phyloP scores from a whole-genome alignment of 1,284 basidiomycete species.

The Xerocomus amazonicus region DNA sequence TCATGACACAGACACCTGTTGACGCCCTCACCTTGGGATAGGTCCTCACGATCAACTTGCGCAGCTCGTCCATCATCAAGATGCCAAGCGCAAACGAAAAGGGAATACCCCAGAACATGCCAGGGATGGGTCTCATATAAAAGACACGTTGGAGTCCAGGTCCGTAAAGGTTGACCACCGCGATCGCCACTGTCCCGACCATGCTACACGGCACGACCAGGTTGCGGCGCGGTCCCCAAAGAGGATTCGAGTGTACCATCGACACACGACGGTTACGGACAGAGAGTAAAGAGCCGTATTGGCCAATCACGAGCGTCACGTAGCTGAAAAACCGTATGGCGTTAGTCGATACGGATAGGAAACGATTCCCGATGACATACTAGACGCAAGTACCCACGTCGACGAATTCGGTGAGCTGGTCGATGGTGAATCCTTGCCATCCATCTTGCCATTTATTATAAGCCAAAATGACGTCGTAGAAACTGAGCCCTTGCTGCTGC shows the following conservation, averaged over 20 bases:
- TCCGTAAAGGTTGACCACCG: conserved; percentile 36
- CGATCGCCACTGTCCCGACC: conserved; percentile 33
- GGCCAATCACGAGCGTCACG: conserved; percentile 36
- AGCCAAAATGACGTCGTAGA: conserved; percentile 40
- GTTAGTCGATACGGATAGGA: conserved; percentile 17
- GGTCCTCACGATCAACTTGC: conserved; percentile 40
- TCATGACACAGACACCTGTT: too few relatives aligned
- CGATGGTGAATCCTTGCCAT: conserved; percentile 29
- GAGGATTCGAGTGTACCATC: conserved; percentile 29
- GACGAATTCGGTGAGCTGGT: conserved; percentile 33
- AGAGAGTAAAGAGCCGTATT: conserved; percentile 30
- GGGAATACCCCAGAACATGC: conserved; percentile 42
- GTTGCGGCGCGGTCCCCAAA: conserved; percentile 35
- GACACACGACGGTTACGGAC: conserved; percentile 31
- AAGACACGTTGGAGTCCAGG: conserved; percentile 35
- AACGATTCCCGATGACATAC: conserved; percentile 30
- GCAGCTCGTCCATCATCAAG: conserved; percentile 37
- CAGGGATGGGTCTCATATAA: conserved; percentile 37
- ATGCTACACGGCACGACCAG: conserved; percentile 33
- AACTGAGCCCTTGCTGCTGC: conserved; percentile 32
- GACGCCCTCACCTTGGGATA: conserved; percentile 36
- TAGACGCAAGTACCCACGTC: conserved; percentile 39
- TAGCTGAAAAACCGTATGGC: conserved; percentile 28
- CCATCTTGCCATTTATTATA: conserved; percentile 38
- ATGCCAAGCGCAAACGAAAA: conserved; percentile 39